phyloP scores from a whole-genome alignment of 495 filamentous ascomycete genomes.

The Rusavskia elegans region DNA sequence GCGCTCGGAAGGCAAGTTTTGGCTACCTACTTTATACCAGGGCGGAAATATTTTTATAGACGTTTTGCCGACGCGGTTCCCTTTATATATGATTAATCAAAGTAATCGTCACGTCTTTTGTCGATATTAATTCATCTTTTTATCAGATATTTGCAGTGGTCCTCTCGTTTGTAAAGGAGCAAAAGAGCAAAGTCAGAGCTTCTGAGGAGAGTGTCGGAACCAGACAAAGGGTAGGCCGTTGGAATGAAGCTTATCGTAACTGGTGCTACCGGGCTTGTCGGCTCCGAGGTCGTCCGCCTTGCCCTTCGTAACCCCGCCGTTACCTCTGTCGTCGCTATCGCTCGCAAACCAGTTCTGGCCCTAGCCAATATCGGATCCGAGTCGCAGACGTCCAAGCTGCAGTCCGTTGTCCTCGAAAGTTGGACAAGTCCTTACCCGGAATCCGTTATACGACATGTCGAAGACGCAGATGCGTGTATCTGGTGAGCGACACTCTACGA shows the following conservation, averaged over 20 bases:
- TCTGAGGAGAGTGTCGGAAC: not conserved
- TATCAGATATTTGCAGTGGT: not conserved
- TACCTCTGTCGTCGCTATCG: constrained; percentile 32
- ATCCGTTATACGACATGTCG: constrained; percentile 22
- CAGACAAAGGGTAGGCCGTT: not conserved
- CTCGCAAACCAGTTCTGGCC: constrained; percentile 13
- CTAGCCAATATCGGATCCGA: not conserved
- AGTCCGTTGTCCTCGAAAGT: constrained; percentile 19
- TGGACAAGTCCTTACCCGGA: constrained; percentile 26
- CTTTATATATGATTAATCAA: not conserved
- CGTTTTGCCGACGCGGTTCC: not conserved
- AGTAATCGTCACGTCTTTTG: not conserved
- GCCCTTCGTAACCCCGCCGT: constrained; percentile 27
- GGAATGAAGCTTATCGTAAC: constrained; percentile 37
- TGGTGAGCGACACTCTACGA: constrained; percentile 20
- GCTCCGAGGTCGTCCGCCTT: constrained; percentile 28
- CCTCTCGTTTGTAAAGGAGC: not conserved
- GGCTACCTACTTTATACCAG: not conserved
- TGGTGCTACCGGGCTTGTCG: constrained; percentile 37
- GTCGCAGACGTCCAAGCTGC: constrained; percentile 19
- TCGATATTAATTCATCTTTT: not conserved
- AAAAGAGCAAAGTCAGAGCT: not conserved
- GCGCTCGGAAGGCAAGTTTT: not conserved
- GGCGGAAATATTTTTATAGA: not conserved
- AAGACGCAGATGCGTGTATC: constrained; percentile 34